A percentile compares a stretch with the other conserved stretches of the same genome.
phyloP scores from a whole-genome alignment of 306 rosid species.

The Acacia confusa region DNA sequence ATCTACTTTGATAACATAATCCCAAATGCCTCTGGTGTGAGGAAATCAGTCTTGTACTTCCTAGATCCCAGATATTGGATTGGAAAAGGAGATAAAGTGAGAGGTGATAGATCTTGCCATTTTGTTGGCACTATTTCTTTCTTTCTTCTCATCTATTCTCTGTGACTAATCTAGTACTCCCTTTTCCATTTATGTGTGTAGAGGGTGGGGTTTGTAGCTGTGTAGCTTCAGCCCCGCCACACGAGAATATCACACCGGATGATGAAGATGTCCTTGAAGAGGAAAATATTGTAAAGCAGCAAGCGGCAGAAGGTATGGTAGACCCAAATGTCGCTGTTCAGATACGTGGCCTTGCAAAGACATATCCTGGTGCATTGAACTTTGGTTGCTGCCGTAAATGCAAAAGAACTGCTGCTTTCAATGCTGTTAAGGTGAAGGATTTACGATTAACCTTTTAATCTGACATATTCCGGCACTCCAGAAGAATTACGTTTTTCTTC shows the following conservation, averaged over 20 bases:
- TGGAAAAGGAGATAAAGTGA: conserved; percentile 66
- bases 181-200: conserved; percentile 26
- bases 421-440: conserved; percentile 72
- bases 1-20: conserved; percentile 84
- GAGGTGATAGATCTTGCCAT: conserved; percentile 49
- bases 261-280: conserved; percentile 90
- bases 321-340: conserved; percentile 76
- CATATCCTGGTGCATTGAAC: conserved; percentile 63
- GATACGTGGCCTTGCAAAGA: conserved; percentile 75
- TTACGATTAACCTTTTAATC: conserved; percentile 24
- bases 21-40: conserved; percentile 85
- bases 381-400: conserved; percentile 62
- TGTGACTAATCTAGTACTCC: conserved; percentile 21
- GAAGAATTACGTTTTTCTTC: conserved; percentile 22
- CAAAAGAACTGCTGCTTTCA: conserved; percentile 55
- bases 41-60: conserved; percentile 77
- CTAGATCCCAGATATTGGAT: conserved; percentile 73
- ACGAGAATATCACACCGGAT: conserved; percentile 57
- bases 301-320: conserved; percentile 41
- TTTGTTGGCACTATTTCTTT: conserved; percentile 19
- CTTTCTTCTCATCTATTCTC: conserved; percentile 26
- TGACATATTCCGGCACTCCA: conserved; percentile 8
- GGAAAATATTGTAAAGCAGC: conserved; percentile 66
- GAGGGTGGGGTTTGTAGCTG: conserved; percentile 87
- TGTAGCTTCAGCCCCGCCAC: conserved; percentile 46